These are phyloP conservation scores for Halophytophthora batemanensis DNA, from an alignment of 352 stramenopile genomes.

Conservation along the genomic window DNA sequence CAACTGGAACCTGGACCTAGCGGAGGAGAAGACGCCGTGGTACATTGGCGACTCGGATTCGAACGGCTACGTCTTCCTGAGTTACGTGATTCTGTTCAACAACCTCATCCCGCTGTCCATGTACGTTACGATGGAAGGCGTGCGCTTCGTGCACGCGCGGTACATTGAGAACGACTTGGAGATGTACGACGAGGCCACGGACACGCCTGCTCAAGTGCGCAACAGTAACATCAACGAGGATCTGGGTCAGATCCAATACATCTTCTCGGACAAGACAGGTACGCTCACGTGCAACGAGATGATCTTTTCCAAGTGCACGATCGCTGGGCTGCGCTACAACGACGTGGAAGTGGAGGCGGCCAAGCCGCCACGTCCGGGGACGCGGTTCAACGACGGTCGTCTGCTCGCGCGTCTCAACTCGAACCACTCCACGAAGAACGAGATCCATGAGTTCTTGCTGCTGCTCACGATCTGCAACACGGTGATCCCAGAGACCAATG, in stretches of 20 bases:
- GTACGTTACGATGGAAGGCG: constrained; percentile 89
- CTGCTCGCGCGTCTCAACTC: constrained; percentile 69
- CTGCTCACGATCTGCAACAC: constrained; percentile 87
- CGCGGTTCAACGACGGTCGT: constrained; percentile 75
- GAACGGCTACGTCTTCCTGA: constrained; percentile 88
- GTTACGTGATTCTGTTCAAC: constrained; percentile 90
- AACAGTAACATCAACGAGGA: constrained; percentile 90
- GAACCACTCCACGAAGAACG: constrained; percentile 79
- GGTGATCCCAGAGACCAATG: constrained; percentile 69
- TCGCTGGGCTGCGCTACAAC: constrained; percentile 90
- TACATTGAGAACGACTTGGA: constrained; percentile 86
- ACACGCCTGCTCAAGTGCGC: constrained; percentile 77
- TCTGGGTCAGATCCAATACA: constrained; percentile 88
- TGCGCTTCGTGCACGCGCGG: constrained; percentile 82
- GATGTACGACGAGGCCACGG: constrained; percentile 72
- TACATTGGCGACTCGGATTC: constrained; percentile 56
- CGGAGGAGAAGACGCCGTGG: constrained; percentile 51
- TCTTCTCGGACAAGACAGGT: constrained; percentile 89
- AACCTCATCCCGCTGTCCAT: constrained; percentile 87
- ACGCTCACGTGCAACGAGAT: constrained; percentile 88
- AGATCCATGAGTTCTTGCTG: constrained; percentile 85
- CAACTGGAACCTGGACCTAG: constrained; percentile 73
- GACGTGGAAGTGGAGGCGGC: constrained; percentile 65
- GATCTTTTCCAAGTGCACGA: constrained; percentile 91
- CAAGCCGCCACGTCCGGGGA: constrained; percentile 48